Evolutionary conservation across 257 asterid species (phyloP).

Genomic region (Thymus mandschuricus): DNA sequence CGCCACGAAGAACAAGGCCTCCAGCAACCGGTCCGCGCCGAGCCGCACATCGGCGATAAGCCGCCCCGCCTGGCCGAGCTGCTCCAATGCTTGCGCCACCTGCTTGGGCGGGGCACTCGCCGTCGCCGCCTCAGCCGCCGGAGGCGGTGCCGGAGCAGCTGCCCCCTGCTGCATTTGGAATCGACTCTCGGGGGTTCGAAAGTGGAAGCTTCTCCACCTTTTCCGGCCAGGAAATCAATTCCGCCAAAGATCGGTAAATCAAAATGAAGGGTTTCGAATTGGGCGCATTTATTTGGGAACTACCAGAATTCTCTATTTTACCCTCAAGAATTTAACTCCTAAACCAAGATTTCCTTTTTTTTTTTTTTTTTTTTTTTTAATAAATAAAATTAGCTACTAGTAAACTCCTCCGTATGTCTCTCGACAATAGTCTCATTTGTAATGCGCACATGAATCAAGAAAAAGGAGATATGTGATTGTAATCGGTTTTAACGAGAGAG

Average conservation of each 20-base stretch:
- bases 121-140: conserved; percentile 44
- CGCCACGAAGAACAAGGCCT: conserved; percentile 68
- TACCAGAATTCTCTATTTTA: neutral
- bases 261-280: neutral
- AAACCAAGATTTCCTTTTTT: too few relatives aligned
- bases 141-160: conserved; percentile 42
- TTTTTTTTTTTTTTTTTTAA: too few relatives aligned
- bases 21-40: conserved; percentile 91
- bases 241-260: neutral
- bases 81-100: conserved; percentile 95
- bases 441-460: too few relatives aligned
- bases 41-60: conserved; percentile 88
- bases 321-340: neutral
- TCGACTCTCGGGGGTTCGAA: conserved; percentile 15
- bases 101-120: conserved; percentile 95
- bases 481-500: too few relatives aligned
- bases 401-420: too few relatives aligned
- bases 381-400: too few relatives aligned
- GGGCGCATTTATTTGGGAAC: neutral
- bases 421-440: too few relatives aligned
- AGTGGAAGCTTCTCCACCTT: neutral
- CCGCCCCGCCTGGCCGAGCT: conserved; percentile 85
- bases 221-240: neutral
- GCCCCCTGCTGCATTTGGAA: conserved; percentile 51
- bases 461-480: too few relatives aligned